Evolutionary conservation across 345 rosid species (phyloP), one percentile per base, ranked within the genome.

Genomic region (Euphorbia pulcherrima): DNA sequence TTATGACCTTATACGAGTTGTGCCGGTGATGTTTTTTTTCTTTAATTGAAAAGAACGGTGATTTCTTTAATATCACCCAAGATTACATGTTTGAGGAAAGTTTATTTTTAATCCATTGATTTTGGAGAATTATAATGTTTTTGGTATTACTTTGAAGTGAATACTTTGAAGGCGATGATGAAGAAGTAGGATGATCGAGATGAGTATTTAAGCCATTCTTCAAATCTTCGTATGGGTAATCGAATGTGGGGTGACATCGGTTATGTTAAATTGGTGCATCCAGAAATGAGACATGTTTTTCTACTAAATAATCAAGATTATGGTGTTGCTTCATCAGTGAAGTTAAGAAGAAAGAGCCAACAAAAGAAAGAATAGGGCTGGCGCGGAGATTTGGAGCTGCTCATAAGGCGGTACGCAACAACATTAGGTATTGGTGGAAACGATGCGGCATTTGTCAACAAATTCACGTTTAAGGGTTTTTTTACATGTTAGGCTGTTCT

Each of bases 1-100:
- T n/a, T n/a, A 11, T 20, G 23, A 4, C 27, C 33, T 55, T 44
- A 13, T 44, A 26, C 47, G 29, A 46, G 41, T 6, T 41, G 11
- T 28, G 39, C 30, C 14, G 16, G 12, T 10, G 8, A 8, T 2
- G 17, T 23, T 4, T 46, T 16, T 57, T 2, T 17, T 17, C 18
- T 20, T 17, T 23, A 40, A 20, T 37, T 21, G 10, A 27, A 39
- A 24, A 26, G 37, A 33, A 59, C 18, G 2, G 33, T 17, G 26
- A 14, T 56, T 65, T 29, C 14, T 46, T 5, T 35, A 37, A 52
- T 62, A 94, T 97, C 67, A 71, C 91, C 65, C 83, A 81, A 56
- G 99, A 91, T 81, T 89, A 84, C 81, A 89, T 91, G 99, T 85
- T 89, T 1, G 95, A 89, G 82, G 99, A 94, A 80, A 94, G 97